Evolutionary conservation across 2,329 filamentous ascomycete species (phyloP).

Genomic region (Fusarium piperis): DNA sequence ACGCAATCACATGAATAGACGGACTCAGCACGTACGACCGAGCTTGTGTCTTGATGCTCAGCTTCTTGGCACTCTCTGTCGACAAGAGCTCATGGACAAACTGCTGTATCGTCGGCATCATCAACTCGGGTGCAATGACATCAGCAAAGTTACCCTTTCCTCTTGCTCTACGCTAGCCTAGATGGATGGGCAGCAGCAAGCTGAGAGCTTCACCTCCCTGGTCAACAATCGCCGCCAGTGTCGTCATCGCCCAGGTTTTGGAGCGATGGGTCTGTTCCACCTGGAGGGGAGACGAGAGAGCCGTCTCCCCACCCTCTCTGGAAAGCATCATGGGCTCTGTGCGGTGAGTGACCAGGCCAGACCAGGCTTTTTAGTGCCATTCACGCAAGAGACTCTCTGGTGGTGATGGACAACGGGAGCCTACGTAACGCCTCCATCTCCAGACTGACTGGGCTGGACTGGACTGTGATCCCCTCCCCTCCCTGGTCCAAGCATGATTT

Average conservation of each 20-base stretch:
- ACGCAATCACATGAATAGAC: neutral
- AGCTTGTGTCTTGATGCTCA: neutral
- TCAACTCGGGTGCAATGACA: slow-evolving; percentile 26
- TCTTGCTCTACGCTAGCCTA: slow-evolving; percentile 9
- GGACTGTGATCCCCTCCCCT: neutral
- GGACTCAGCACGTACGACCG: neutral
- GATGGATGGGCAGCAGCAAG: slow-evolving; percentile 5
- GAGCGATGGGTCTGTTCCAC: slow-evolving; percentile 11
- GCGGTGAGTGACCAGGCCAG: neutral
- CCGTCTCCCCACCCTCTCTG: neutral
- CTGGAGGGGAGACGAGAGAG: neutral
- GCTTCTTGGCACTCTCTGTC: slow-evolving; percentile 10
- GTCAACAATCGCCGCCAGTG: slow-evolving; percentile 8
- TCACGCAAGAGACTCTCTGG: neutral
- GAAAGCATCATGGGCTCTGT: neutral
- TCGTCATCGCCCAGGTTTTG: slow-evolving; percentile 25
- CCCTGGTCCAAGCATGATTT: neutral
- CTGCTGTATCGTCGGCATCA: slow-evolving; percentile 19
- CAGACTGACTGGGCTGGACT: neutral
- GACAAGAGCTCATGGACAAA: neutral
- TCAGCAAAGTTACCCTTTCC: slow-evolving; percentile 14
- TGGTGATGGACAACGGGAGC: slow-evolving; percentile 1
- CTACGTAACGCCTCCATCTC: slow-evolving; percentile 23
- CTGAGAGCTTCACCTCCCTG: slow-evolving; percentile 7
- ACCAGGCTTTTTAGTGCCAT: slow-evolving; percentile 11